Evolutionary conservation across 2,329 filamentous ascomycete genomes (phyloP).

Genomic region (Phialophora expanda): DNA sequence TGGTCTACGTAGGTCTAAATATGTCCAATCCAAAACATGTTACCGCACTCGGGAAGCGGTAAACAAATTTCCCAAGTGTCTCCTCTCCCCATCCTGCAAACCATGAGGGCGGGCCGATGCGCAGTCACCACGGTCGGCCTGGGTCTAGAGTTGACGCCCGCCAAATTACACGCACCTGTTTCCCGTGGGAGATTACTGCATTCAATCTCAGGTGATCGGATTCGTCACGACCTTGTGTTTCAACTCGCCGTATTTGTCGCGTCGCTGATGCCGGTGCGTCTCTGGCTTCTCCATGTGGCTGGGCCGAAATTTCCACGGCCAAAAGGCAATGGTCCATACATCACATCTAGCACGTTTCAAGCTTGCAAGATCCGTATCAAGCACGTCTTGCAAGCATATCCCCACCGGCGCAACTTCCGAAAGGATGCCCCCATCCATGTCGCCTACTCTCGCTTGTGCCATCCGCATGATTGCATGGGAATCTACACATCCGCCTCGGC

Average conservation of each 20-base stretch:
- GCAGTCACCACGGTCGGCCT: conserved; percentile 9
- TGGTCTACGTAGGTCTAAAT: background rate
- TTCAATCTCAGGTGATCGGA: conserved; percentile 4
- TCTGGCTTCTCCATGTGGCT: conserved; percentile 16
- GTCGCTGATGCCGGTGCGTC: conserved; percentile 8
- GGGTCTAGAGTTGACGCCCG: background rate
- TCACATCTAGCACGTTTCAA: conserved; percentile 26
- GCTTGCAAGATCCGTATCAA: background rate
- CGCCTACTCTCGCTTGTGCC: conserved; percentile 29
- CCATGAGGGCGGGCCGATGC: conserved; percentile 8
- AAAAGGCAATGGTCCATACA: conserved; percentile 28
- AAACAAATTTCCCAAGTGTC: conserved; percentile 5
- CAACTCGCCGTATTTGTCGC: conserved; percentile 19
- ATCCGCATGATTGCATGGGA: conserved; percentile 16
- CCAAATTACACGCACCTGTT: conserved; percentile 9
- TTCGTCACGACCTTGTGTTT: conserved; percentile 23
- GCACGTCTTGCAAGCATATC: conserved; percentile 1
- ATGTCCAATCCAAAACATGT: background rate
- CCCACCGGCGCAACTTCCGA: conserved; percentile 32
- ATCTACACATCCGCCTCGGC: conserved; percentile 3
- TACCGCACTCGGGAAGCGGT: background rate
- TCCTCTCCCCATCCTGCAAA: conserved; percentile 3
- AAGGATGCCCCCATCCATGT: conserved; percentile 19
- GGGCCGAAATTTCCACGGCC: background rate
- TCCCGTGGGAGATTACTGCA: background rate